Base-by-base conservation (phyloP, 2,329 filamentous ascomycete genomes). In the Penicillium brevicompactum region DNA sequence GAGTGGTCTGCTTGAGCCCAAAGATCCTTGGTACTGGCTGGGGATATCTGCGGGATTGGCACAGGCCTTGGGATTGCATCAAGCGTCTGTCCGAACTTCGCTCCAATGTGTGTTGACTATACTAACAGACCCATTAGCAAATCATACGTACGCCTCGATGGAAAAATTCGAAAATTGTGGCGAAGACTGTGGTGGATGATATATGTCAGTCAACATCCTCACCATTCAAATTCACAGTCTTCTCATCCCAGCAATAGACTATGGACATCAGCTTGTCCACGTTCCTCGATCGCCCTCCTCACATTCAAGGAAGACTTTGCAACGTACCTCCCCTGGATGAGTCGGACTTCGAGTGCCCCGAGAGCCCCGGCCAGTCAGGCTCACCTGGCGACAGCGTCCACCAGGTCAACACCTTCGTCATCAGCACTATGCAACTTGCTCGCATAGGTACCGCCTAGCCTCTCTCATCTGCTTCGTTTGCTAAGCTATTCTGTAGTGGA, bases 11-110 rank as follows among this genome's bases (percentile, higher is more conserved):
- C 58, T 61, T 7, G 67, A 68, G 16, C 62, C 64, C 21, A 68
- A 69, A 50, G 65, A 69, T 46, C 56, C 62, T 34, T 68, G 60
- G 59, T 61, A 67, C 49, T 69, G 67, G 67, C 46, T 65, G 27
- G 63, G 64, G 6, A 56, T 62, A 18, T 63, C 67, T 7, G 56
- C 56, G 5, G 60, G 64, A 27, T 57, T 65, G 50, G 67, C 67
- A 21, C 67, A 66, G 45, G 55, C 60, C 9, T 32, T 66, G 8
- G 66, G 66, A 9, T 57, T 69, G 53, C 65, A 69, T 54, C 61
- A 62, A 56, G 41, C 55, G 67, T 68, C 31, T 18, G 63, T 53
- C 6, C 44, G 30, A 18, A 34, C 11, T 37, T 14, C 42, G 11
- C 30, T 30, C 27, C 21, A 44, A 27, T 27, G 2, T 21, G 21